Evolutionary conservation across 441 rosid genomes (phyloP), one percentile per base, ranked within the genome.

Genomic region (Euphorbia celastroides): DNA sequence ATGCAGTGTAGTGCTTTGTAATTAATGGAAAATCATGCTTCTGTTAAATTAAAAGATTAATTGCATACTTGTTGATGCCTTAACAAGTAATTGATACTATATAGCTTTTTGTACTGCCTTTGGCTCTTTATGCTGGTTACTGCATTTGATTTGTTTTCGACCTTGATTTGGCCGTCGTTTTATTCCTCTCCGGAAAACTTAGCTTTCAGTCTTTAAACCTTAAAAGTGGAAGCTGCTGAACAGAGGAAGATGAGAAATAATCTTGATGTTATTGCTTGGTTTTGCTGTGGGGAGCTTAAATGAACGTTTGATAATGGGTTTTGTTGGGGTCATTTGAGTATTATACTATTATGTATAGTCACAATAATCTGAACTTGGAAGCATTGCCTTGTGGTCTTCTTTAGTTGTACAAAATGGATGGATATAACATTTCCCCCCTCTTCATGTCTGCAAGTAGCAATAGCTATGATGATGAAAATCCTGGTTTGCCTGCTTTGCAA

Each of bases 1-100:
- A 44, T 32, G 17, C 25, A 34, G 16, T 46, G n/a, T 0, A 22
- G 11, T 28, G 11, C 57, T 62, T 63, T n/a, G 11, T 42, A 69
- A 38, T 46, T 11, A 20, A 23, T 9, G 48, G 46, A 57, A 20
- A 9, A 52, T 52, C 23, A 12, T 13, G n/a, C 14, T 51, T 42
- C 0, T 41, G 16, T 56, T 14, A 60, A 5, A 38, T 50, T 28
- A 17, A 0, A 28, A 27, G 25, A 19, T 41, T 17, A 41, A 36
- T 41, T 54, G 2, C 44, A 69, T n/a, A 56, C 19, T 46, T 44
- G 52, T 28, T 46, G 13, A 41, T 41, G 63, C 25, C 63, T 59
- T 6, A 30, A 31, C 42, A 44, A 1, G 3, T 60, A 17, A 32
- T 9, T 31, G 26, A 16, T 58, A 41, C 31, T 23, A 38, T 20